phyloP scores from a whole-genome alignment of 768 basidiomycete genomes.

The Lentinula boryana region DNA sequence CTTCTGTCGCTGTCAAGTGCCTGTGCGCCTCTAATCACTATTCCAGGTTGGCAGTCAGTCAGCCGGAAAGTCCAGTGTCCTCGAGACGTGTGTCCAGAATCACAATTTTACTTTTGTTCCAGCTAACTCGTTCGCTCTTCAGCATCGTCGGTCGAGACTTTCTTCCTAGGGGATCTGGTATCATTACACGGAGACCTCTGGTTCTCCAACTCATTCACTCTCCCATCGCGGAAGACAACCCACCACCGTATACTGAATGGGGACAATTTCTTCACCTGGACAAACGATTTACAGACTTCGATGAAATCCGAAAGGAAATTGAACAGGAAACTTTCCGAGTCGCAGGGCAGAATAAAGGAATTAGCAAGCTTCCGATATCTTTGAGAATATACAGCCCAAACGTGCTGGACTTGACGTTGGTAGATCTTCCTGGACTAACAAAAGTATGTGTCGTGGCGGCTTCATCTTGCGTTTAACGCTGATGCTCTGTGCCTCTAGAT shows the following conservation, averaged over 20 bases:
- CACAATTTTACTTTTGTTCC: constrained; percentile 1
- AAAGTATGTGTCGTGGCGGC: constrained; percentile 50
- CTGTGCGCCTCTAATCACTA: constrained; percentile 21
- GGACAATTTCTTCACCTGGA: constrained; percentile 97
- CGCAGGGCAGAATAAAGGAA: constrained; percentile 98
- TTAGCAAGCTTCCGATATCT: constrained; percentile 93
- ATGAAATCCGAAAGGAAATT: constrained; percentile 92
- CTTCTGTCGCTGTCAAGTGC: not conserved
- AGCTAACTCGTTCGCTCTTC: constrained; percentile 6
- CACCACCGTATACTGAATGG: constrained; percentile 71
- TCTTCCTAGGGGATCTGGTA: constrained; percentile 84
- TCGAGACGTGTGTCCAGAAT: constrained; percentile 74
- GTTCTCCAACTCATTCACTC: constrained; percentile 95
- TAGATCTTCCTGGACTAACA: constrained; percentile 94
- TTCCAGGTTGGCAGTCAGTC: constrained; percentile 92
- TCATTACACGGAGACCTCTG: constrained; percentile 93
- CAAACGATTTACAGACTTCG: constrained; percentile 94
- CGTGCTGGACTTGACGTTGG: constrained; percentile 91
- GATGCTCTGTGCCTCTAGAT: constrained; percentile 44
- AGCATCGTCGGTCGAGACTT: constrained; percentile 95
- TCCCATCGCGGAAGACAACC: constrained; percentile 49
- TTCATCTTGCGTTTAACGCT: not conserved
- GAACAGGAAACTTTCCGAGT: constrained; percentile 97
- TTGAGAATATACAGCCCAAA: constrained; percentile 94
- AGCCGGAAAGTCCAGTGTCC: constrained; percentile 91